These are phyloP conservation scores for Hymenoscyphus fraxineus DNA, from an alignment of 2,329 filamentous ascomycete species.

Conservation along the genomic window DNA sequence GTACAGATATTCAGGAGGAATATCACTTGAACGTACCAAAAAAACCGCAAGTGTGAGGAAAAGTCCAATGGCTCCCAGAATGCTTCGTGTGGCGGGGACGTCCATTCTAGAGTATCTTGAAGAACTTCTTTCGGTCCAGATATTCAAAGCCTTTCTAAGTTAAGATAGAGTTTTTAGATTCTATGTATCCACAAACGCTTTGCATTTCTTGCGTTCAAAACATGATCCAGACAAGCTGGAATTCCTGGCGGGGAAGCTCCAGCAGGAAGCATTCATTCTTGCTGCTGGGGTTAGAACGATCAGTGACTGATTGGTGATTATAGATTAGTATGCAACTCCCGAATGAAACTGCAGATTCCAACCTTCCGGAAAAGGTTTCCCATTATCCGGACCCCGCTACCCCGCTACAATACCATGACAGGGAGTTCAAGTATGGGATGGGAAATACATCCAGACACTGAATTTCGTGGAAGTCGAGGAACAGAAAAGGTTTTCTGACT, in stretches of 20 bases:
- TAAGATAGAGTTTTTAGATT: neutral
- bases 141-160: neutral
- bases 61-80: slow-evolving; percentile 12
- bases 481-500: slow-evolving; percentile 15
- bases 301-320: no score
- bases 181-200: neutral
- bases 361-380: slow-evolving; percentile 12
- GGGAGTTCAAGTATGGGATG: neutral
- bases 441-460: neutral
- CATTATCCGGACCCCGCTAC: neutral
- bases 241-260: neutral
- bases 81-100: slow-evolving; percentile 4
- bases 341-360: no score
- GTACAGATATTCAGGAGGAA: neutral
- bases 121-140: neutral
- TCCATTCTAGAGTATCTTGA: slow-evolving; percentile 10
- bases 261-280: neutral
- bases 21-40: slow-evolving; percentile 6
- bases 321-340: no score
- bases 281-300: no score
- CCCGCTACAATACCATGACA: slow-evolving; percentile 5
- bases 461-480: slow-evolving; percentile 4
- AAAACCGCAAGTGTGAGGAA: slow-evolving; percentile 10
- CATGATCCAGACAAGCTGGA: neutral
- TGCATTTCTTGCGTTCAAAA: neutral